Conservation (phyloP, 2,329 filamentous ascomycete species). For the Fusarium devonianum region DNA sequence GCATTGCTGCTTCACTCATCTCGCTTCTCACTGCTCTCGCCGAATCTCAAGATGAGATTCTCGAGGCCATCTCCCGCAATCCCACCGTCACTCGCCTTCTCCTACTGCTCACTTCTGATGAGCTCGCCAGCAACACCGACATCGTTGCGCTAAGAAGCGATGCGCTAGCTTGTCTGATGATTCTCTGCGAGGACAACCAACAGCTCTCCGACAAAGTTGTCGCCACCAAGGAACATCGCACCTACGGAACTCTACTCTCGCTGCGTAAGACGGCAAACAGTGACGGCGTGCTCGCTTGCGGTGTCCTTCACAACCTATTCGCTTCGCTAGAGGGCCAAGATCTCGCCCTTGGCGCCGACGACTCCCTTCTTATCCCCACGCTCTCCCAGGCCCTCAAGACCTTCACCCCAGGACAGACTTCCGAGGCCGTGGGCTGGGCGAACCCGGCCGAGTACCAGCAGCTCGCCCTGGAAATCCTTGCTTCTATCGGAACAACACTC, state of each 20-base stretch:
- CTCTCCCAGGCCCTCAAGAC: conserved; percentile 45
- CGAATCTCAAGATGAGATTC: conserved; percentile 67
- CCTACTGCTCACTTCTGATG: conserved; percentile 58
- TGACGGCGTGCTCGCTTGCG: conserved; percentile 64
- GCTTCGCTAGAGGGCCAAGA: conserved; percentile 48
- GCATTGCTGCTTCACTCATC: conserved; percentile 61
- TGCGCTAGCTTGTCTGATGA: conserved; percentile 62
- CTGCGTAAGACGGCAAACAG: conserved; percentile 57
- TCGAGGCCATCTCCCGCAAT: conserved; percentile 60
- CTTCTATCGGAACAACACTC: conserved; percentile 68
- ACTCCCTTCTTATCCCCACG: conserved; percentile 47
- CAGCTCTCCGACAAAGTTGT: conserved; percentile 61
- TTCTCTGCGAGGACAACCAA: conserved; percentile 67
- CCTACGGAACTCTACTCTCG: conserved; percentile 58
- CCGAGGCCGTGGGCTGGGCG: conserved; percentile 48
- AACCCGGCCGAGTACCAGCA: conserved; percentile 57
- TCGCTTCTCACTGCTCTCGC: conserved; percentile 61
- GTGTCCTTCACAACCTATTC: conserved; percentile 69
- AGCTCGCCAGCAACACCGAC: conserved; percentile 53
- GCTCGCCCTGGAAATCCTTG: conserved; percentile 67
- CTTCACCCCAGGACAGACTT: conserved; percentile 39
- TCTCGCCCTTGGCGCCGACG: conserved; percentile 41
- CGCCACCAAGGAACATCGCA: conserved; percentile 54
- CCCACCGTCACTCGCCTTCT: conserved; percentile 60
- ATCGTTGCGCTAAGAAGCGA: conserved; percentile 53